Conservation (phyloP, 495 filamentous ascomycete species). For the Penicillium pulvis region DNA sequence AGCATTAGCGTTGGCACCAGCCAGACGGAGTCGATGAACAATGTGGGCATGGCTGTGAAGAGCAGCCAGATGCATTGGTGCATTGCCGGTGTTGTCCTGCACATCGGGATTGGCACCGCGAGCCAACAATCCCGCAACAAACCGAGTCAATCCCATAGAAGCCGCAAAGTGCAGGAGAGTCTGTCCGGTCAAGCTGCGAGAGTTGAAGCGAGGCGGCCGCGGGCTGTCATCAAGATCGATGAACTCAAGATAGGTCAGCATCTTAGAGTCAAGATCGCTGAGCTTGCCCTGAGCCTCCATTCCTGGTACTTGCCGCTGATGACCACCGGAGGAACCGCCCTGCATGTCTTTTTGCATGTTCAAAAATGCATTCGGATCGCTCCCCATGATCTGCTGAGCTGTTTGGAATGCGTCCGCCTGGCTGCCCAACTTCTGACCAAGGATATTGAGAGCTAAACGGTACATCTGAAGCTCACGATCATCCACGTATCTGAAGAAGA, state of each 20-base stretch:
- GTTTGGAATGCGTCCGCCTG: constrained; percentile 54
- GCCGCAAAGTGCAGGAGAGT: constrained; percentile 82
- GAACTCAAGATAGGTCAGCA: constrained; percentile 73
- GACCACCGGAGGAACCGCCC: constrained; percentile 38
- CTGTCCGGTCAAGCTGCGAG: constrained; percentile 66
- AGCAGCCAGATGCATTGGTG: constrained; percentile 82
- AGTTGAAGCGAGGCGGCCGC: constrained; percentile 63
- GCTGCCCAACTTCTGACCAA: constrained; percentile 50
- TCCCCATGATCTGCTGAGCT: constrained; percentile 53
- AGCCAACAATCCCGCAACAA: constrained; percentile 78
- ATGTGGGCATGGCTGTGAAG: constrained; percentile 75
- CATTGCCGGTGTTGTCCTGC: constrained; percentile 79
- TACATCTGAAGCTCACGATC: constrained; percentile 72
- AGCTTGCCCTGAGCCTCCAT: constrained; percentile 43
- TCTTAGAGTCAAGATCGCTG: constrained; percentile 65
- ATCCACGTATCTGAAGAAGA: constrained; percentile 78
- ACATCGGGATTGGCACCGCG: constrained; percentile 77
- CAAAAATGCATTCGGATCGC: constrained; percentile 46
- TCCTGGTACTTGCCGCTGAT: constrained; percentile 50
- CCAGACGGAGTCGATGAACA: constrained; percentile 69
- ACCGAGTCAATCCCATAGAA: constrained; percentile 71
- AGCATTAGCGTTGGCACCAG: constrained; percentile 70
- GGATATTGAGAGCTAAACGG: constrained; percentile 47
- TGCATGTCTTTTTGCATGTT: constrained; percentile 50
- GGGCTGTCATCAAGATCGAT: constrained; percentile 78